Conservation (phyloP, 208 protist species). For the Acanthamoeba royreba region DNA sequence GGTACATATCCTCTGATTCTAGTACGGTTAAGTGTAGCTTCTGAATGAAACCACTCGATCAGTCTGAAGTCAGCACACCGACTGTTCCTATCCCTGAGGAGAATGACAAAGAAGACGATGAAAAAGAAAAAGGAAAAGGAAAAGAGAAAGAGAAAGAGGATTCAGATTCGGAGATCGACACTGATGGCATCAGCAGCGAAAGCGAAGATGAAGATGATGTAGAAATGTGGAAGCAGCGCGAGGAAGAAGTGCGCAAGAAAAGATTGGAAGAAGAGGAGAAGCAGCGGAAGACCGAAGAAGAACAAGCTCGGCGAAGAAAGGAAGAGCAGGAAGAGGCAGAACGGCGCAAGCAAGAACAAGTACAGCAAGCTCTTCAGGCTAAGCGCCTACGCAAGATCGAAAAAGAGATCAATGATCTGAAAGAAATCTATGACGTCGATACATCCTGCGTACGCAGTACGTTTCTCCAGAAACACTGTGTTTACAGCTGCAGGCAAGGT, state of each 20-base stretch:
- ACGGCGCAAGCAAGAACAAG: neutral
- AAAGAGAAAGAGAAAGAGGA: neutral
- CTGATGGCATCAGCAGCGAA: neutral
- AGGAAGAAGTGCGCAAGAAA: neutral
- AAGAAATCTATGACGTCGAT: conserved; percentile 14
- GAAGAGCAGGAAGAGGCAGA: neutral
- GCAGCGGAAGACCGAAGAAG: neutral
- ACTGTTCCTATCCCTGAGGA: neutral
- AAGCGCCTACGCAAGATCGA: neutral
- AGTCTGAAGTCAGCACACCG: neutral
- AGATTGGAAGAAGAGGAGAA: neutral
- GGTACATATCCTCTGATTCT: too few species aligned
- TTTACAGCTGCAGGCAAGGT: neutral
- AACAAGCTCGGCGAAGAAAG: neutral
- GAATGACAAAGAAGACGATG: neutral
- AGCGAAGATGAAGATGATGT: neutral
- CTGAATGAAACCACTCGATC: neutral
- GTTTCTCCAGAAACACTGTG: neutral
- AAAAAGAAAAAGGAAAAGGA: neutral
- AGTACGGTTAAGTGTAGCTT: too few species aligned
- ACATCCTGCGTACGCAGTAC: neutral
- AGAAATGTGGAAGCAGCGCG: neutral
- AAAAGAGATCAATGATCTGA: neutral
- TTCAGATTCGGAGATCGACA: neutral
- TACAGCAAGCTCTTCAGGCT: neutral